These are phyloP conservation scores for Neckera pumila DNA, from an alignment of 225 moss, liverwort and hornwort genomes.

Conservation along the genomic window DNA sequence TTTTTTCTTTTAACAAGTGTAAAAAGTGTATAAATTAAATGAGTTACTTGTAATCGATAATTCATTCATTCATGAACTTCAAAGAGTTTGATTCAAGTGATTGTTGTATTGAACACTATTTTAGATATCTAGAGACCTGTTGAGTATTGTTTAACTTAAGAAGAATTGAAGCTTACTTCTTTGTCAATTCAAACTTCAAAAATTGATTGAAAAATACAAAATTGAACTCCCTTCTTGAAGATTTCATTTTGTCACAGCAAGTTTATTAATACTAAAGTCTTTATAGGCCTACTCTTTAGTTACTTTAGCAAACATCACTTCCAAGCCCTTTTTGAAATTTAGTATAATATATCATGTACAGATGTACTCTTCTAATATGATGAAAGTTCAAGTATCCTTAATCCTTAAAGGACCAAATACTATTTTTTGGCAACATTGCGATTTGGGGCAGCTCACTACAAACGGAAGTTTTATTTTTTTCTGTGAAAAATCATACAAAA, in stretches of 20 bases:
- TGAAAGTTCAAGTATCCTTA: too few species aligned
- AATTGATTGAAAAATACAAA: background rate
- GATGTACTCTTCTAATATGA: too few species aligned
- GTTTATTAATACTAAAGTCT: background rate
- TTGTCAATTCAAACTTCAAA: background rate
- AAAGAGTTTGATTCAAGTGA: background rate
- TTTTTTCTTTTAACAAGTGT: background rate
- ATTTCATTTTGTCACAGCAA: background rate
- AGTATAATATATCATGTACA: too few species aligned
- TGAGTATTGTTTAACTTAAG: background rate
- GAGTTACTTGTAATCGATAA: accelerated
- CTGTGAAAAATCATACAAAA: too few species aligned
- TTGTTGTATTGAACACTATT: background rate
- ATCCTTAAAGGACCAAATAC: too few species aligned
- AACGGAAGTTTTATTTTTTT: too few species aligned
- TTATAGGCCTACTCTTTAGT: too few species aligned
- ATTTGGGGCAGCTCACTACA: too few species aligned
- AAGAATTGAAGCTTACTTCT: background rate
- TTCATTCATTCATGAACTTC: background rate
- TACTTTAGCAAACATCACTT: too few species aligned
- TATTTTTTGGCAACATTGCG: too few species aligned
- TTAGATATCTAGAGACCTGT: background rate
- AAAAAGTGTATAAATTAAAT: too few species aligned
- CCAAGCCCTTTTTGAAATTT: too few species aligned
- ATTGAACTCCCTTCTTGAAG: background rate